Evolutionary conservation across 352 stramenopile genomes (phyloP), one percentile per base, ranked within the genome.

Genomic region (Globisporangium paroecandrum): DNA sequence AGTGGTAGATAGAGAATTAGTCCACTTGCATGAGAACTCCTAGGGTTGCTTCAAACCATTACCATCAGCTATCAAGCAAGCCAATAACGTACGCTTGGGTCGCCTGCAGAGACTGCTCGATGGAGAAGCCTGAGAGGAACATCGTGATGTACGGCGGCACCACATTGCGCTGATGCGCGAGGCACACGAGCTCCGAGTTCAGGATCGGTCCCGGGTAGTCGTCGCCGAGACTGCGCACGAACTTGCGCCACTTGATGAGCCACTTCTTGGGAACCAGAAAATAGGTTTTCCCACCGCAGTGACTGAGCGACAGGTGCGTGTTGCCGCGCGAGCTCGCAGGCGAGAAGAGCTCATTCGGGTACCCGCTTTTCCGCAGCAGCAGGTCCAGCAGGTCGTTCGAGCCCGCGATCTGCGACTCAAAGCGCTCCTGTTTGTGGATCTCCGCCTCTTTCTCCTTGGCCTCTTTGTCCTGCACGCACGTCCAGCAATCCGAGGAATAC

Each of bases 221-320:
- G 43, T 94, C 76, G 3, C 62, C 71, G 27, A 88, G 71, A 47
- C 81, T 91, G 27, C 84, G 82, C 15, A 90, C 85, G 54, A 85
- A 95, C 63, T 86, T 81, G 34, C 89, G 76, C 89, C 89, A 96
- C 60, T 83, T 84, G 54, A 82, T 83, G 22, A 94, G 72, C 89
- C 89, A 96, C 51, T 92, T 93, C 66, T 91, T 92, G 1, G 88
- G 89, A 49, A 96, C 89, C n/a, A 93, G 67, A 36, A 91, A 92
- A 66, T 89, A 93, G 34, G 80, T 83, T 46, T 87, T 88, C 63
- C 80, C 82, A 10, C 70, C 65, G 27, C 70, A 70, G 47, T 79
- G 77, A 15, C 65, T 63, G 8, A 92, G 49, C 3, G 83, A 87
- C 32, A 93, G 69, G 69, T 89, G 83, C 53, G 83, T 86, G 24